Base-by-base conservation (phyloP, 148 eudicot genomes). In the Agrostemma githago region DNA sequence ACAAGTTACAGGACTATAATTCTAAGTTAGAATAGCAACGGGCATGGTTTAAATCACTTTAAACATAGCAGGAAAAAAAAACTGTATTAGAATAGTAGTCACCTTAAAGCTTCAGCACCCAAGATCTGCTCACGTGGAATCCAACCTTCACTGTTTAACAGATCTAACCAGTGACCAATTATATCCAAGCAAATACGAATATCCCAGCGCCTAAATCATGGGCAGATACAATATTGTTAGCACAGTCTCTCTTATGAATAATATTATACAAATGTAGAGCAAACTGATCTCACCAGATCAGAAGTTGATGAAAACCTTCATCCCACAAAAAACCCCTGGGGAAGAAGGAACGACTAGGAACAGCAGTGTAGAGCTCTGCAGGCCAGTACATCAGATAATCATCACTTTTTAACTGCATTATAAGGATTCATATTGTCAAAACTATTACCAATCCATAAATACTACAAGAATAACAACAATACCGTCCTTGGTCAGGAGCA, bases 291-390 rank as follows among this genome's bases (percentile, higher is more conserved):
- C 71, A 95, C 99, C 97, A 89, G 75, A 95, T 86, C 77, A 92
- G 74, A 72, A 95, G 84, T 84, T 95, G 99, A 84, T 95, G 99
- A 78, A 95, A 95, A 60, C 99, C 99, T 84, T 95, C 97, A 85
- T 95, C 99, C 99, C 99, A 95, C 72, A 95, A 71, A 77, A 95
- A 95, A 44, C 99, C 99, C 79, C 99, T 83, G 10, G 99, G 99
- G 77, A 95, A 95, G 82, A 88, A 85, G 62, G 96, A 89, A 20
- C 99, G 97, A 82, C 99, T 90, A 74, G 99, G 99, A 80, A 95
- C 97, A 79, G 97, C 97, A 72, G 99, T 85, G 86, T 90, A 92
- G 74, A 95, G 94, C 85, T 90, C 97, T 73, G 97, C 97, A 39
- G 99, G 96, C 99, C 99, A 95, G 72, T 95, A 95, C 66, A 82